Conservation (phyloP, 2,329 filamentous ascomycete genomes). For the Diplodia mutila region DNA sequence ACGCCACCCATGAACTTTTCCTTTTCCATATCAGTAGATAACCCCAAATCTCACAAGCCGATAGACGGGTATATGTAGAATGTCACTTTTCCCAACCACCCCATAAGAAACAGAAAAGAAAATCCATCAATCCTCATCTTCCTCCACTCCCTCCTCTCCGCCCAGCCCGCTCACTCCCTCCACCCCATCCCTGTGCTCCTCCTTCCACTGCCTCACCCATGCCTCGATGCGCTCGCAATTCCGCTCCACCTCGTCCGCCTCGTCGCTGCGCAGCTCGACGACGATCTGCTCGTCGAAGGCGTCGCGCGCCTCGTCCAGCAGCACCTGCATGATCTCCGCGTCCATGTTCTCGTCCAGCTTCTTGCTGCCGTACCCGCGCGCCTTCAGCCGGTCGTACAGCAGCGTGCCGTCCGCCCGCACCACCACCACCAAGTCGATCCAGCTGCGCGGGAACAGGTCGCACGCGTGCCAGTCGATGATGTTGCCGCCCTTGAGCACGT, state of each 20-base stretch:
- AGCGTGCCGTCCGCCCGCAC: constrained; percentile 77
- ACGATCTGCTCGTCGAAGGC: constrained; percentile 86
- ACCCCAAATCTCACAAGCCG: neutral
- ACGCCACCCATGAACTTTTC: constrained; percentile 30
- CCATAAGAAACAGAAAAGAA: constrained; percentile 30
- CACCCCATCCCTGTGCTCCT: constrained; percentile 54
- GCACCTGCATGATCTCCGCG: constrained; percentile 94
- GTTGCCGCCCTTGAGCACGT: constrained; percentile 73
- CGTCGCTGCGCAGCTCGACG: constrained; percentile 83
- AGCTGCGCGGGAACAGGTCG: constrained; percentile 88
- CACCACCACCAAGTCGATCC: constrained; percentile 95
- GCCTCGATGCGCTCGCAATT: constrained; percentile 82
- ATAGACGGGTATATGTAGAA: constrained; percentile 23
- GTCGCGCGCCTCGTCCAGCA: constrained; percentile 87
- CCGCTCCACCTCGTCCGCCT: constrained; percentile 79
- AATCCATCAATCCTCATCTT: constrained; percentile 34
- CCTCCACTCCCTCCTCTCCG: constrained; percentile 33
- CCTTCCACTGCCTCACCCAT: constrained; percentile 85
- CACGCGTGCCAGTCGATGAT: constrained; percentile 99
- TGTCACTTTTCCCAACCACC: neutral
- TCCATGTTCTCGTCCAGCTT: constrained; percentile 97
- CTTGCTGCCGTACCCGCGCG: constrained; percentile 76
- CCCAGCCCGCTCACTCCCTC: constrained; percentile 27
- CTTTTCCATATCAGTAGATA: constrained; percentile 18
- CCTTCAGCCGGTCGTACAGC: constrained; percentile 81